These are phyloP conservation scores for Mycena galericulata DNA, from an alignment of 768 basidiomycete species.

Conservation along the genomic window DNA sequence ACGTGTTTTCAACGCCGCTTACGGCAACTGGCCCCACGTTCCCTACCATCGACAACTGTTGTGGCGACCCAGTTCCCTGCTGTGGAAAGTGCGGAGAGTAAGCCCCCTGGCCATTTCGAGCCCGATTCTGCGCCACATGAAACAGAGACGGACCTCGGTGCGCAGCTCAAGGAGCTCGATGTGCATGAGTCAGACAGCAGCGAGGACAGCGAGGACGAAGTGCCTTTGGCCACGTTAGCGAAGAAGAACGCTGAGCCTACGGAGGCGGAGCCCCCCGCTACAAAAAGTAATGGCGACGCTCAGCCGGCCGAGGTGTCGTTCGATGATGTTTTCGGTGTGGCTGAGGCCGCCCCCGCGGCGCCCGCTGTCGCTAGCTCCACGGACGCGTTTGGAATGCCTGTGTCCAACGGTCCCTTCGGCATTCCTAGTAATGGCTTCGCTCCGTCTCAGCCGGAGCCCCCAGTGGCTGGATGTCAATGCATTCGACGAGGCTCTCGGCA, in stretches of 20 bases:
- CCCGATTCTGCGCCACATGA: constrained; percentile 32
- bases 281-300: constrained; percentile 33
- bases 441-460: constrained; percentile 28
- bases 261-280: constrained; percentile 27
- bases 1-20: constrained; percentile 39
- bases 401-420: constrained; percentile 38
- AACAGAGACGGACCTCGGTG: constrained; percentile 63
- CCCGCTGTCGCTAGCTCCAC: constrained; percentile 35
- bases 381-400: constrained; percentile 39
- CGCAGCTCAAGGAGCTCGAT: constrained; percentile 70
- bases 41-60: constrained; percentile 51
- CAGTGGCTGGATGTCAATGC: constrained; percentile 66
- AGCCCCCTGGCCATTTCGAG: constrained; percentile 26
- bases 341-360: constrained; percentile 39
- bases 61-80: constrained; percentile 22
- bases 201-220: constrained; percentile 66
- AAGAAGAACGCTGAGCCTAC: constrained; percentile 40
- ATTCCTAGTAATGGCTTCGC: constrained; percentile 24
- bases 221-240: constrained; percentile 51
- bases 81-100: background rate
- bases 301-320: constrained; percentile 51
- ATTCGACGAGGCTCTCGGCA: constrained; percentile 82
- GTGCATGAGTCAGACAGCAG: constrained; percentile 59
- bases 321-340: constrained; percentile 68
- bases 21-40: constrained; percentile 54